Evolutionary conservation across 208 protist genomes (phyloP).

Genomic region (Tritrichomonas musculus): DNA sequence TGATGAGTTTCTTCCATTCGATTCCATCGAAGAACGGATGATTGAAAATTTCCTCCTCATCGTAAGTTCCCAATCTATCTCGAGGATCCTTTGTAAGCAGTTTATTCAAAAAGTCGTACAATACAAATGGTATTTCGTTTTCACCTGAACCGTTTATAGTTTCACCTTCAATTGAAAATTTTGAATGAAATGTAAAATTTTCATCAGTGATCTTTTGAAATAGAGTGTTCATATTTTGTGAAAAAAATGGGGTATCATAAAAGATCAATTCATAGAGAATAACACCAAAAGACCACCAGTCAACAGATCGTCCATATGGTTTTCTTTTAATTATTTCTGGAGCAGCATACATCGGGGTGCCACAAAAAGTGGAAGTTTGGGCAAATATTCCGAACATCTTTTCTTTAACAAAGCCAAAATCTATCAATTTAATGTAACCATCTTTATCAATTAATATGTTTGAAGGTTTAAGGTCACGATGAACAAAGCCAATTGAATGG

Average conservation of each 20-base stretch:
- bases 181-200: not conserved
- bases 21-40: conserved; percentile 38
- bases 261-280: conserved; percentile 64
- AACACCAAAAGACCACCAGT: conserved; percentile 64
- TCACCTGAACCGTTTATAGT: conserved; percentile 49
- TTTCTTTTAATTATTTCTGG: conserved; percentile 44
- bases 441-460: conserved; percentile 57
- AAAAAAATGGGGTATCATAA: conserved; percentile 27
- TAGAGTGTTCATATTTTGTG: conserved; percentile 51
- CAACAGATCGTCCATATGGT: conserved; percentile 58
- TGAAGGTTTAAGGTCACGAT: conserved; percentile 60
- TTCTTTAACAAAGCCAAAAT: conserved; percentile 69
- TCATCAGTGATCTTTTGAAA: conserved; percentile 54
- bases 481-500: conserved; percentile 51
- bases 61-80: too few species aligned
- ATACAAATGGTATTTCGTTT: not conserved
- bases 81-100: too few species aligned
- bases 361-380: conserved; percentile 13
- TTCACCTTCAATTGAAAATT: conserved; percentile 35
- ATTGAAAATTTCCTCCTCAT: not conserved
- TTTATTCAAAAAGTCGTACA: too few species aligned
- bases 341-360: conserved; percentile 41
- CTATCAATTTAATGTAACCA: conserved; percentile 75
- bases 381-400: not conserved
- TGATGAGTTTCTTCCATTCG: not conserved